A percentile compares a stretch with the other conserved stretches of the same genome.
Conservation (phyloP, 768 basidiomycete genomes). For the Neoboletus subvelutipes region DNA sequence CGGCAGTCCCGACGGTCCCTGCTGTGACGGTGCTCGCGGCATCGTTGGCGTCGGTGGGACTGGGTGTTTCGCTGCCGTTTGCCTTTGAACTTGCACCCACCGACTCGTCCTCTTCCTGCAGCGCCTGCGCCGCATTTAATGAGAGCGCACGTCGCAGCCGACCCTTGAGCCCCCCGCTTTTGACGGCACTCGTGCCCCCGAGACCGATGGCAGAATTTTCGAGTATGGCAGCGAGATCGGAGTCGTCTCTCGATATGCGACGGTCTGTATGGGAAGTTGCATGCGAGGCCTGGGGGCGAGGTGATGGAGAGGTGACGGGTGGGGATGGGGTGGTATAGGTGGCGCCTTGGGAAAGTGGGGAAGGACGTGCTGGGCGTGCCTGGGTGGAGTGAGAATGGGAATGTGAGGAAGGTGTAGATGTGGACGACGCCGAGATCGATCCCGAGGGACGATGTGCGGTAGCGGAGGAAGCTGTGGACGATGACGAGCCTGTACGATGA, state of each 20-base stretch:
- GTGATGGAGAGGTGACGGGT: slow-evolving; percentile 10
- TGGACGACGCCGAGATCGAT: slow-evolving; percentile 30
- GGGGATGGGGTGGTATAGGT: slow-evolving; percentile 21
- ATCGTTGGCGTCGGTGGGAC: slow-evolving; percentile 27
- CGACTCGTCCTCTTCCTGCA: slow-evolving; percentile 46
- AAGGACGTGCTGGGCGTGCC: slow-evolving; percentile 33
- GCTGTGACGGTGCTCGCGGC: slow-evolving; percentile 39
- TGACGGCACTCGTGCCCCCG: slow-evolving; percentile 35
- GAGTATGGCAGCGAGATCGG: slow-evolving; percentile 58
- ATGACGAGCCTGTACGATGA: slow-evolving; percentile 34
- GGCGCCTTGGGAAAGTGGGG: slow-evolving; percentile 35
- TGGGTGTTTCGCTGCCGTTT: slow-evolving; percentile 35
- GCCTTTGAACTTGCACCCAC: slow-evolving; percentile 9
- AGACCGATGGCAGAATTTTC: slow-evolving; percentile 42
- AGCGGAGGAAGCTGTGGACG: slow-evolving; percentile 23
- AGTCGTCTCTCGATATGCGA: slow-evolving; percentile 77
- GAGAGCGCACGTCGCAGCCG: slow-evolving; percentile 72
- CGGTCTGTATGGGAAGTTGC: slow-evolving; percentile 63
- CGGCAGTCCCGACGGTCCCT: slow-evolving; percentile 30
- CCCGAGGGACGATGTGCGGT: slow-evolving; percentile 26
- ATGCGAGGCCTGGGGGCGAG: slow-evolving; percentile 30
- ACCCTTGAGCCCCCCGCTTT: slow-evolving; percentile 73
- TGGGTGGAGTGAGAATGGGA: slow-evolving; percentile 27
- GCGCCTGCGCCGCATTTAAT: slow-evolving; percentile 55
- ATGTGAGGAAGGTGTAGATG: slow-evolving; percentile 30